Evolutionary conservation across 202 grass and related monocot genomes (phyloP).

Genomic region (Zoysia matrella): DNA sequence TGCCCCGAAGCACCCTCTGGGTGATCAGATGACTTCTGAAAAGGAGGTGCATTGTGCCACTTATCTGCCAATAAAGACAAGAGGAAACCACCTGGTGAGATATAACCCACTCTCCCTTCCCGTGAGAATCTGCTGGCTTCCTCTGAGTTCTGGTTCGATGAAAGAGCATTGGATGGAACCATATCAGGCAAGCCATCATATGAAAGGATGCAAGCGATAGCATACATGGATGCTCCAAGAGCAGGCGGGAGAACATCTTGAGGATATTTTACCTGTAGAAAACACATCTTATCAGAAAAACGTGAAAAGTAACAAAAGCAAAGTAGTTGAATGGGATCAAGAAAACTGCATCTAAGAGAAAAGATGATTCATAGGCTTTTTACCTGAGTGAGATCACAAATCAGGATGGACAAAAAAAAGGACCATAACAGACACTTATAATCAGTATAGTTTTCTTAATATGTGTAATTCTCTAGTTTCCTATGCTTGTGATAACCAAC

Average conservation of each 20-base stretch:
- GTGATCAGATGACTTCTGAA: slow-evolving; percentile 14
- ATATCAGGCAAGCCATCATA: slow-evolving; percentile 73
- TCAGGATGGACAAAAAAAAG: not conserved
- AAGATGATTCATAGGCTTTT: not conserved
- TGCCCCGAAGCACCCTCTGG: slow-evolving; percentile 28
- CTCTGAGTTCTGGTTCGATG: slow-evolving; percentile 23
- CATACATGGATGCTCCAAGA: slow-evolving; percentile 79
- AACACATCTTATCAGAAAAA: slow-evolving; percentile 36
- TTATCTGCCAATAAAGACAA: slow-evolving; percentile 59
- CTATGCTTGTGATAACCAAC: too few species aligned
- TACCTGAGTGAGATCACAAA: not conserved
- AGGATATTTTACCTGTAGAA: slow-evolving; percentile 77
- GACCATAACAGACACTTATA: not conserved
- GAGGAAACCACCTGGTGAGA: slow-evolving; percentile 61
- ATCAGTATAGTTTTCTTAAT: too few species aligned
- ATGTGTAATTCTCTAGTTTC: too few species aligned
- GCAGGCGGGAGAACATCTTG: slow-evolving; percentile 65
- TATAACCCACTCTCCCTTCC: slow-evolving; percentile 54
- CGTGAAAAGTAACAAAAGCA: not conserved
- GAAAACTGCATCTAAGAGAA: not conserved
- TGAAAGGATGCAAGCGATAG: slow-evolving; percentile 76
- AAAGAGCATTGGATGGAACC: slow-evolving; percentile 38
- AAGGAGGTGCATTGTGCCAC: not conserved
- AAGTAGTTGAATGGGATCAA: slow-evolving; percentile 1
- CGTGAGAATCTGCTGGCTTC: slow-evolving; percentile 35